These are phyloP conservation scores for Pisolithus albus DNA, from an alignment of 768 basidiomycete genomes.

Conservation along the genomic window DNA sequence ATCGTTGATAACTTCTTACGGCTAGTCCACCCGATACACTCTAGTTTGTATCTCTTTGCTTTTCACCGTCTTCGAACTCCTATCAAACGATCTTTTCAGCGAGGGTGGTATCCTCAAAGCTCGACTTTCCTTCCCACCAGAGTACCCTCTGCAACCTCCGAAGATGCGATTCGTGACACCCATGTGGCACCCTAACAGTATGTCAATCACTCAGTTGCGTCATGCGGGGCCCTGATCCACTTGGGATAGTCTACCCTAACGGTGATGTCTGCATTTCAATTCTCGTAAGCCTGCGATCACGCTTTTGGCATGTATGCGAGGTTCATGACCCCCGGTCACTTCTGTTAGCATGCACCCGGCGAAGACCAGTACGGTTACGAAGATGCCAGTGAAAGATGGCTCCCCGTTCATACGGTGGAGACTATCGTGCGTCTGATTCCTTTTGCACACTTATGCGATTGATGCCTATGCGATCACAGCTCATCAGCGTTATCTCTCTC, in stretches of 20 bases:
- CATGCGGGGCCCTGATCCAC: background rate
- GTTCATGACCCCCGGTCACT: conserved; percentile 3
- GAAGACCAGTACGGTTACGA: conserved; percentile 97
- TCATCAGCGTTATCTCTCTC: conserved; percentile 93
- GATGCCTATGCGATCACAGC: conserved; percentile 39
- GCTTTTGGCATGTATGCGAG: background rate
- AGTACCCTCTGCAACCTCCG: conserved; percentile 87
- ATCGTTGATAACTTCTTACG: conserved; percentile 11
- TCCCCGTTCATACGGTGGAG: conserved; percentile 95
- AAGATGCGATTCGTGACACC: conserved; percentile 95
- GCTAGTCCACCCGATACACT: conserved; percentile 84
- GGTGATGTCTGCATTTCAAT: conserved; percentile 96
- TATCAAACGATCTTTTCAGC: conserved; percentile 33
- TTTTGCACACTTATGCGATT: background rate
- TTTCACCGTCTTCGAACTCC: background rate
- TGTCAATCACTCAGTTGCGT: conserved; percentile 20
- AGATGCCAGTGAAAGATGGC: conserved; percentile 94
- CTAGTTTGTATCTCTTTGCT: conserved; percentile 54
- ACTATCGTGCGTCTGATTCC: conserved; percentile 63
- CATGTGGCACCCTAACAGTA: conserved; percentile 98
- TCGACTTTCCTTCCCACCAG: conserved; percentile 78
- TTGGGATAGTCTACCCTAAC: conserved; percentile 73
- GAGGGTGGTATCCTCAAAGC: conserved; percentile 98
- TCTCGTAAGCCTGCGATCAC: conserved; percentile 43
- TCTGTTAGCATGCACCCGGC: conserved; percentile 78